Base-by-base conservation (phyloP, 805 yeast genomes). In the Danielozyma ontarioensis region DNA sequence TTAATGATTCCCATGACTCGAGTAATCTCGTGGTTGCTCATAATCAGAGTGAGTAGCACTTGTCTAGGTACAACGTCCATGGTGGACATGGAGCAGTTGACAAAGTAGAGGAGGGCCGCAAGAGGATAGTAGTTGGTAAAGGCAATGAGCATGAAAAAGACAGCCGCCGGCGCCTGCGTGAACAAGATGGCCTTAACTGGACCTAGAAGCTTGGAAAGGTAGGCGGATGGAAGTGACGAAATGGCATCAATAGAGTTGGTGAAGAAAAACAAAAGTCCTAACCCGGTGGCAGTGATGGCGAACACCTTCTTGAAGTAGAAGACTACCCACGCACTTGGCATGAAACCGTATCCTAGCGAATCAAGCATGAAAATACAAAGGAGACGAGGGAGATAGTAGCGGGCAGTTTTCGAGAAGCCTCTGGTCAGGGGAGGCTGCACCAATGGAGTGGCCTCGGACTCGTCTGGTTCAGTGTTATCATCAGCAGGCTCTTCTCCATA, bases 41-140 rank as follows among this genome's bases (percentile, higher is more conserved):
- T 76, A 14, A 86, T 63, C 2, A 83, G 70, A 0, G 94, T 79
- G 31, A 88, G 58, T 26, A 88, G 64, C 6, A 87, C 75, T 57
- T 87, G 96, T 32, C 97, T 73, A 5, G 96, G 96, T 3, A 87
- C 93, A 18, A 87, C 95, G 53, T 88, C 97, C 89, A 88, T 86
- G 2, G 89, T 76, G 2, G 80, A 68, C 1, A 86, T 75, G 2
- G 80, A 60, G 29, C 49, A 44, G 25, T 42, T 40, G 11, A 44
- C 29, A 38, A 78, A 78, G 42, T 84, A 76, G 17, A 73, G 51
- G 14, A 80, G 43, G 17, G 83, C 66, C 0, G 90, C 83, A 8
- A 78, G 64, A 1, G 43, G 14, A 24, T 50, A 53, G 4, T 51
- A 45, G 5, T 27, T 14, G 14, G 46, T 36, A n/a, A 51, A 41